Evolutionary conservation across 768 basidiomycete genomes (phyloP), one percentile per base, ranked within the genome.

Genomic region (Dendrothele bispora): DNA sequence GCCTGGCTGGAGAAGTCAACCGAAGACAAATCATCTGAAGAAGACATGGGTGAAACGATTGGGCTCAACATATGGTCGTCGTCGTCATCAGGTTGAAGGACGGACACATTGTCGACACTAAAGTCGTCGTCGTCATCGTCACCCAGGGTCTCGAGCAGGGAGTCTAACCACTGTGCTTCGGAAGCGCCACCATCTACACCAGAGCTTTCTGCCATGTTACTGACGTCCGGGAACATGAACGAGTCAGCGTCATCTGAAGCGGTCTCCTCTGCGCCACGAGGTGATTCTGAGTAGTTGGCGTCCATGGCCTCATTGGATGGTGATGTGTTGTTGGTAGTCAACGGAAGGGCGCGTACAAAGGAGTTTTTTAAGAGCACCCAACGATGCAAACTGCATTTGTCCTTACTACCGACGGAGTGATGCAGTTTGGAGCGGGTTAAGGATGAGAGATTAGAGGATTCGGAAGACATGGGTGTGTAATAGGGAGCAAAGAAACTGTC

Each of bases 311-410:
- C 51, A n/a, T n/a, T n/a, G 51, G 52, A 48, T 24, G 30, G n/a
- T 21, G 62, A 55, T 46, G 70, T 58, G 45, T 73, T 39, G 55
- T 64, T 64, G 58, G 68, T 52, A 54, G 61, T 53, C 30, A 61
- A 57, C 49, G 74, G 69, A 43, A 78, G 74, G 52, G 82, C 75
- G 56, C 73, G 75, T 55, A 80, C 67, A 53, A 90, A 77, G 25
- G 86, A 89, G 65, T 91, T 92, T 84, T 91, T 91, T 62, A 91
- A 77, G 49, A 92, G 75, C 43, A 92, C 89, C 87, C 86, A 90
- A 62, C 88, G 87, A 61, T 88, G 87, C 70, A 91, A 78, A 69
- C 82, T 88, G 73, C 78, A 76, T 54, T 68, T 80, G 71, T 87
- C 85, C 70, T 78, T 83, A 62, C 71, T 67, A 47, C 75, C 75